phyloP scores from a whole-genome alignment of 208 protist genomes.

The Leishmania aethiopica region DNA sequence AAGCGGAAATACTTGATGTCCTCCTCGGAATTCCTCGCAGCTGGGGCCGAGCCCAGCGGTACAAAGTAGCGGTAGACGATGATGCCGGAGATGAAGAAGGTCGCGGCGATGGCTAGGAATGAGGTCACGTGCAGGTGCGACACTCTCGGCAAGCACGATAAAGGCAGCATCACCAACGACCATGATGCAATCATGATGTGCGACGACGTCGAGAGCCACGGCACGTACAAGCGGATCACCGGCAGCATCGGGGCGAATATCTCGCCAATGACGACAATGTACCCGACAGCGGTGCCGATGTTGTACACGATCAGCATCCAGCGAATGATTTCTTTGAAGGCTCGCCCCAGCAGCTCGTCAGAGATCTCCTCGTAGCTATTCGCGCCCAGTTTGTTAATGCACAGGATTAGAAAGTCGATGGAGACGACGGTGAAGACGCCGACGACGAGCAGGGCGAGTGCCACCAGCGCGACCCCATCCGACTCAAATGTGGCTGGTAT shows the following conservation, averaged over 20 bases:
- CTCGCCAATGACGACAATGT: constrained; percentile 70
- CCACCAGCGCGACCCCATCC: constrained; percentile 44
- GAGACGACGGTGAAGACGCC: constrained; percentile 56
- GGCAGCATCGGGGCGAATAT: constrained; percentile 62
- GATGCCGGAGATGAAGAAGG: constrained; percentile 56
- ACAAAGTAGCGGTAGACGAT: constrained; percentile 70
- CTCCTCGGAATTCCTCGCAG: not conserved
- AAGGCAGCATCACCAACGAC: constrained; percentile 55
- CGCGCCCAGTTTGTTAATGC: constrained; percentile 46
- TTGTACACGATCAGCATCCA: constrained; percentile 76
- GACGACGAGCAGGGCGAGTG: constrained; percentile 38
- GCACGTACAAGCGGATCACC: constrained; percentile 43
- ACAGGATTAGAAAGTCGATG: constrained; percentile 67
- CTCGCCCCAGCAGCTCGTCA: constrained; percentile 44
- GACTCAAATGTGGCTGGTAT: constrained; percentile 54
- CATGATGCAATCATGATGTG: constrained; percentile 49
- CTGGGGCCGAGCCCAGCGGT: constrained; percentile 8
- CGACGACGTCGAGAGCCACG: constrained; percentile 40
- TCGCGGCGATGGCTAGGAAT: constrained; percentile 51
- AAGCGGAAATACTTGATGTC: constrained; percentile 48
- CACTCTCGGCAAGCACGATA: constrained; percentile 57
- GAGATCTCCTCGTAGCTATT: constrained; percentile 73
- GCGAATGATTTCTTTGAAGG: constrained; percentile 52
- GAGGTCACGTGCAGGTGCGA: constrained; percentile 53
- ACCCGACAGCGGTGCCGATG: constrained; percentile 56